Evolutionary conservation across 805 yeast genomes (phyloP), one percentile per base, ranked within the genome.

Genomic region (Schizosaccharomyces octosporus): DNA sequence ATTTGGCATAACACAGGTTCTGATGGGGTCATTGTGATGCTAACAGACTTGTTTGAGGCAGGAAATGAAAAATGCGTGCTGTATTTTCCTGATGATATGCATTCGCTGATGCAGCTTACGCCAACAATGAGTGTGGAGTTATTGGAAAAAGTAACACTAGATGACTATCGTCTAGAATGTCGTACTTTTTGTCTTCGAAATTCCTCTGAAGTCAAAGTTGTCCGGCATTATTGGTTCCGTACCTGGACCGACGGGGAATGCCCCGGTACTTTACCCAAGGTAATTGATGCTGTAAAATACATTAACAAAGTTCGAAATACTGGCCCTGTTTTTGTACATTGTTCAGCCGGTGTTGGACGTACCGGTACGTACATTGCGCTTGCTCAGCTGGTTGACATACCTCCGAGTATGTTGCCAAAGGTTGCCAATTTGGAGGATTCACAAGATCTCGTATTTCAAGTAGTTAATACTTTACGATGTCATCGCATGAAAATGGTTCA

Each of bases 341-440:
- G 98, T 71, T 84, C 95, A 13, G 97, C 97, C 1, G 98, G 98
- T 0, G 90, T 96, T 71, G 98, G 98, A 11, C 77, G 98, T 63
- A 90, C 97, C 0, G 98, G 98, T 1, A 85, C 95, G 1, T 83
- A 85, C 68, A 84, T 74, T 66, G 63, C 77, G 54, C 66, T 72
- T 65, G 70, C 75, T 67, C 65, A 70, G 55, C 66, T 71, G 11
- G 70, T 77, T 15, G 13, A 17, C 24, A 17, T 41, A 24, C 42
- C 60, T 7, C 17, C 21, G 9, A 19, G 21, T 5, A 9, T 6
- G 7, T 29, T 51, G n/a, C 32, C 57, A 7, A 21, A n/a, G 24
- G 36, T 19, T 13, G 27, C 48, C 9, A 29, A 9, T 29, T 21
- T 51, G 57, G 36, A 29, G 7, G 57, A 51, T 57, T 27, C 27